These are phyloP conservation scores for Trematosphaeria pertusa DNA, from an alignment of 2,329 filamentous ascomycete genomes.

Conservation along the genomic window DNA sequence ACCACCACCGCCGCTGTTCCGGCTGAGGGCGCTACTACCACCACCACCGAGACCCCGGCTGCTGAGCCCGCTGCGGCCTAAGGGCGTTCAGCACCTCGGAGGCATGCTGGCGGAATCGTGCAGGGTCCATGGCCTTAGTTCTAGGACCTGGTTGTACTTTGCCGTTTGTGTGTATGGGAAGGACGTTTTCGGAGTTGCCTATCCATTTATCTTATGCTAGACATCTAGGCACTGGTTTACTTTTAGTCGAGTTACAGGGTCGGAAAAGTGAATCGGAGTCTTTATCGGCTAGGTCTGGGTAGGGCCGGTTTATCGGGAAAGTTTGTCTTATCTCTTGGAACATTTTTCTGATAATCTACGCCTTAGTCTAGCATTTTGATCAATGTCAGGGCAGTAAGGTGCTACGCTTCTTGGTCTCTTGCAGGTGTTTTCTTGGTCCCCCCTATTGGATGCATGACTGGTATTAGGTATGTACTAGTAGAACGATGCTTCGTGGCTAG, in stretches of 20 bases:
- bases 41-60: slow-evolving; percentile 24
- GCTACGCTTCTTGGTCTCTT: no score
- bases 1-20: slow-evolving; percentile 29
- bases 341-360: slow-evolving; percentile 14
- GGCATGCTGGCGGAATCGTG: slow-evolving; percentile 9
- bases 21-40: slow-evolving; percentile 19
- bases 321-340: slow-evolving; percentile 13
- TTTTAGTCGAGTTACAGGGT: slow-evolving; percentile 17
- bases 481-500: no score
- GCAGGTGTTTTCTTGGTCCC: no score
- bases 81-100: slow-evolving; percentile 17
- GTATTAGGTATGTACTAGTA: no score
- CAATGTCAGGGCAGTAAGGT: neutral
- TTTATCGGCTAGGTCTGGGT: slow-evolving; percentile 7
- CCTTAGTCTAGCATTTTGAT: slow-evolving; percentile 18
- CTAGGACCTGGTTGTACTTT: slow-evolving; percentile 5
- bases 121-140: slow-evolving; percentile 7
- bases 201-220: slow-evolving; percentile 12
- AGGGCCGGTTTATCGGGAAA: slow-evolving; percentile 10
- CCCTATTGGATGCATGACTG: no score
- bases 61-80: slow-evolving; percentile 43
- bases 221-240: slow-evolving; percentile 20
- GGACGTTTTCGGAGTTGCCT: slow-evolving; percentile 13
- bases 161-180: slow-evolving; percentile 11
- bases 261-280: slow-evolving; percentile 21